phyloP scores from a whole-genome alignment of 2,329 filamentous ascomycete species.

The Myrmaecium sp. region DNA sequence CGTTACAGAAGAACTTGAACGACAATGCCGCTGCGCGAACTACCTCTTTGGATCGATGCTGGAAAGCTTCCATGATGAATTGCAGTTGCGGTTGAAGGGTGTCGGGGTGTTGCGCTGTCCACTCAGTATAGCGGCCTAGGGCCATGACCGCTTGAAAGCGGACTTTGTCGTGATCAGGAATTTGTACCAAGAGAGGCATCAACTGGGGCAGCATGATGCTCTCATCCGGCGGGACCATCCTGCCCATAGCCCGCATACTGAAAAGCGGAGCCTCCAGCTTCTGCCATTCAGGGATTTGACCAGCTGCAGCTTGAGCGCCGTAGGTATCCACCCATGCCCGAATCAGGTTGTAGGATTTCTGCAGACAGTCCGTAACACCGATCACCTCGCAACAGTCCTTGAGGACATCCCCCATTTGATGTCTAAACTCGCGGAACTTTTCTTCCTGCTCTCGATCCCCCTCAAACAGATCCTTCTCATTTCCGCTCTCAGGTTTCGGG shows the following conservation, averaged over 20 bases:
- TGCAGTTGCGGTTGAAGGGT: constrained; percentile 85
- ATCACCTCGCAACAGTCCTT: constrained; percentile 97
- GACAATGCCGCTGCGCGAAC: constrained; percentile 80
- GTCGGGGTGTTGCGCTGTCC: constrained; percentile 87
- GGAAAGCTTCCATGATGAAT: constrained; percentile 88
- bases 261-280: constrained; percentile 90
- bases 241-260: constrained; percentile 85
- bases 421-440: constrained; percentile 89
- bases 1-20: constrained; percentile 92
- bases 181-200: constrained; percentile 84
- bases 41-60: constrained; percentile 77
- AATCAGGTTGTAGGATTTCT: constrained; percentile 74
- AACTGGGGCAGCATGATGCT: constrained; percentile 74
- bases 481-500: constrained; percentile 55
- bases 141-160: constrained; percentile 98
- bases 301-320: constrained; percentile 53
- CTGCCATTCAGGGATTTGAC: constrained; percentile 84
- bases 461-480: constrained; percentile 76
- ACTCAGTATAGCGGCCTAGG: constrained; percentile 88
- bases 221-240: constrained; percentile 87
- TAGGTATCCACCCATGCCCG: constrained; percentile 78
- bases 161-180: constrained; percentile 93
- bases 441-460: constrained; percentile 92
- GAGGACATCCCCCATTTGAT: constrained; percentile 92
- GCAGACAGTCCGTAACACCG: constrained; percentile 77